Base-by-base conservation (phyloP, 768 basidiomycete genomes). In the Termitomyces sp. region DNA sequence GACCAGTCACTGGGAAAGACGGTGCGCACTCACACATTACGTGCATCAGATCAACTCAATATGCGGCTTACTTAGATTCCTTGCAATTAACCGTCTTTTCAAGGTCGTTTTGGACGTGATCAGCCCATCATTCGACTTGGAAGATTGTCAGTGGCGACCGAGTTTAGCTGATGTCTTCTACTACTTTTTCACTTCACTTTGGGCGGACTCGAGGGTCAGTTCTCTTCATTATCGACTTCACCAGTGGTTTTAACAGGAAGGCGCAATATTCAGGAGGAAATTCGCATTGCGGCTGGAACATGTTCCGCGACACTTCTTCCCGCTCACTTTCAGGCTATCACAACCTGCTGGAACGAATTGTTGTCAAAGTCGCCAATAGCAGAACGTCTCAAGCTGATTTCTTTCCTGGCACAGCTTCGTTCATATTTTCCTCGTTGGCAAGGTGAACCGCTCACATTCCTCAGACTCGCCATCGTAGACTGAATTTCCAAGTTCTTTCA, bases 341-440 rank as follows among this genome's bases (percentile, higher is more conserved):
- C 87, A 8, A 72, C 74, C 17, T 92, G 87, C 66, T 92, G 87
- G 86, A 80, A 83, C 57, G 87, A 89, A 65, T 77, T 81, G 6
- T 67, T 92, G 32, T 68, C 75, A 8, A 86, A 81, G 57, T 76
- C 83, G 5, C 82, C 87, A 1, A 76, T 86, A 12, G 61, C 76
- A 1, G 88, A 89, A 56, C 82, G 87, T 15, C 73, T 82, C 38
- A 81, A 77, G 55, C 76, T 92, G 11, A 75, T 85, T 15, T 76
- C 80, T 9, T 92, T 91, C 72, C 74, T 91, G 17, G 79, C 84
- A 36, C 88, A 87, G 66, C 78, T 92, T 34, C 84, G 78, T n/a
- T 77, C 87, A 0, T 82, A 88, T 72, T 87, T 91, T 71, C 81
- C 87, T 17, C 70, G 65, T 14, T 92, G 90, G 90, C 77, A 77